Percentiles rank a stretch among this genome's conserved stretches.
Evolutionary conservation across 1,139 yeast genomes (phyloP).

Genomic region (Martiniozyma asiatica): DNA sequence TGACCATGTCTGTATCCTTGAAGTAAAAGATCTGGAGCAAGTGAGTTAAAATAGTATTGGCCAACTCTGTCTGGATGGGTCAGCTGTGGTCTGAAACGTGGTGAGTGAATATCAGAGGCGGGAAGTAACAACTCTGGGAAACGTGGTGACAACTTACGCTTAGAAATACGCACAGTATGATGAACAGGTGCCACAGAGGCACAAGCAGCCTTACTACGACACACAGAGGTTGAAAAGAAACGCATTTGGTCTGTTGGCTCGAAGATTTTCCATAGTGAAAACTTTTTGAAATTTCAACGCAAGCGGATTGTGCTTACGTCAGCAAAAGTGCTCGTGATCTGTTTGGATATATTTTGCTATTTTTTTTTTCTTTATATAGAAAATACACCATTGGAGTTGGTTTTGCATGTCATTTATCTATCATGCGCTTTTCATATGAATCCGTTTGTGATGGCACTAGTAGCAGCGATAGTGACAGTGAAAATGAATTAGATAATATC

Average conservation of each 20-base stretch:
- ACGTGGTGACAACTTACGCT: constrained; percentile 56
- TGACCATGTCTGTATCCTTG: constrained; percentile 65
- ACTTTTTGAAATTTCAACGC: no score
- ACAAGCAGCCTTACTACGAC: constrained; percentile 49
- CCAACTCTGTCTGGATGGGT: constrained; percentile 70
- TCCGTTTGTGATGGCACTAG: no score
- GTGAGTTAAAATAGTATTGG: constrained; percentile 63
- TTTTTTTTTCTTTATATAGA: no score
- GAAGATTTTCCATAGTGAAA: constrained; percentile 5
- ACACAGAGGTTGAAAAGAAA: constrained; percentile 32
- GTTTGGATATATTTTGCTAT: no score
- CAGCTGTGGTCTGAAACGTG: constrained; percentile 63
- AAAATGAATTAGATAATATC: no score
- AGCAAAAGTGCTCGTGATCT: no score
- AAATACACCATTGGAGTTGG: no score
- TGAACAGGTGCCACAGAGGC: constrained; percentile 85
- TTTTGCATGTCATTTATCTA: no score
- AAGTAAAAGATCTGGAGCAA: constrained; percentile 67
- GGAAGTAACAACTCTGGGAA: constrained; percentile 56
- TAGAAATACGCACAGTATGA: constrained; percentile 68
- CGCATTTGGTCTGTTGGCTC: constrained; percentile 21
- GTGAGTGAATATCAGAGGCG: constrained; percentile 61
- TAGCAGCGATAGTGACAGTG: no score
- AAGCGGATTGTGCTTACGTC: no score
- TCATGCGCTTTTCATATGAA: no score